Evolutionary conservation across 129 eudicot genomes (phyloP).

Genomic region (Helichrysum umbraculigerum): DNA sequence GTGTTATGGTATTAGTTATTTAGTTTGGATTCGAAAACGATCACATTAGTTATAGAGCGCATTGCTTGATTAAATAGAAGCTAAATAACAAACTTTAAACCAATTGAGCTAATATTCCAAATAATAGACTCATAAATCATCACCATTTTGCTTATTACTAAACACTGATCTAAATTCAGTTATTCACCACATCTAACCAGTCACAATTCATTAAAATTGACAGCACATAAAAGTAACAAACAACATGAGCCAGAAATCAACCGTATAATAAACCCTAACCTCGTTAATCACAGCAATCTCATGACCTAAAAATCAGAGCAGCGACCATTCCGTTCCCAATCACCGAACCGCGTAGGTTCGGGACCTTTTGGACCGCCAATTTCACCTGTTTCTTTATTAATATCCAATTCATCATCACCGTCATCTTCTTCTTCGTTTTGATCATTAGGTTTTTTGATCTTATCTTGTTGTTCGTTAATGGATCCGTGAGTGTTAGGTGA

Average conservation of each 20-base stretch:
- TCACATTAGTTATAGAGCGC: no score
- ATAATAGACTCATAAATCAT: not conserved
- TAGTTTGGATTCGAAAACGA: no score
- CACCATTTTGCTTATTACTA: constrained; percentile 19
- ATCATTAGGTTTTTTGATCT: constrained; percentile 26
- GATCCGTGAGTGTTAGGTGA: constrained; percentile 26
- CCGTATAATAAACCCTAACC: constrained; percentile 18
- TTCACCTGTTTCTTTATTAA: constrained; percentile 76
- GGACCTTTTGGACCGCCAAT: constrained; percentile 88
- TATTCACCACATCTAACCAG: constrained; percentile 6
- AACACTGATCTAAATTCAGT: not conserved
- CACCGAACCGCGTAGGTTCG: constrained; percentile 89
- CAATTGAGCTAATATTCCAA: constrained; percentile 4
- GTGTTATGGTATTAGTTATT: no score
- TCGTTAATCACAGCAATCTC: not conserved
- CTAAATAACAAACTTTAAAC: not conserved
- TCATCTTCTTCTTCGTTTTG: constrained; percentile 32
- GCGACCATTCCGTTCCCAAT: constrained; percentile 94
- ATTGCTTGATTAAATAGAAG: not conserved
- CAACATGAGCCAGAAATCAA: constrained; percentile 34
- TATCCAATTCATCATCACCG: constrained; percentile 36
- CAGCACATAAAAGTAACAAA: not conserved
- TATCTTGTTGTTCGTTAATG: constrained; percentile 20
- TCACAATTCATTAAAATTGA: not conserved
- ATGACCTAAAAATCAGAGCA: constrained; percentile 73